Conservation (phyloP, 2,329 filamentous ascomycete species). For the Claviceps monticola region DNA sequence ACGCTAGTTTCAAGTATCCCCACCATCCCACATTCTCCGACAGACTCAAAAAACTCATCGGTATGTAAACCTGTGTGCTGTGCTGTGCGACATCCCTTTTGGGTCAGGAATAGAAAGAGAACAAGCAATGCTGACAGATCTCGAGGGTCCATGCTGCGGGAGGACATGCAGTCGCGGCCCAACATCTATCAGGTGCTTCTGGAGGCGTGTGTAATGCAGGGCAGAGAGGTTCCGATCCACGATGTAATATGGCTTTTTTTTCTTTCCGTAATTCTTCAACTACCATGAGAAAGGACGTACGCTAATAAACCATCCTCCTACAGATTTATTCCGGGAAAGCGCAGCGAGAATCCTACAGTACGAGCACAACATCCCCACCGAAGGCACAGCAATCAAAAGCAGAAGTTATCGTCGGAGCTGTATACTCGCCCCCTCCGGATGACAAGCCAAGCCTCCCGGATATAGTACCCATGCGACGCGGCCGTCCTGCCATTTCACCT, state of each 20-base stretch:
- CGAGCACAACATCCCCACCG: conserved; percentile 18
- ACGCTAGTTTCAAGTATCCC: conserved; percentile 87
- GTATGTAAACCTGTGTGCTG: conserved; percentile 28
- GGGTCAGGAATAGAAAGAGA: background rate
- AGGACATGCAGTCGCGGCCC: conserved; percentile 63
- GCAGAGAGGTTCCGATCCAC: conserved; percentile 71
- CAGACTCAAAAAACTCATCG: conserved; percentile 76
- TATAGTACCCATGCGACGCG: conserved; percentile 86
- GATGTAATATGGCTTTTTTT: conserved; percentile 48
- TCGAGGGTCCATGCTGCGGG: conserved; percentile 75
- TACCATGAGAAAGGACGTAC: background rate
- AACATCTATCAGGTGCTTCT: conserved; percentile 90
- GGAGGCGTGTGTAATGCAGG: conserved; percentile 81
- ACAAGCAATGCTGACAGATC: background rate
- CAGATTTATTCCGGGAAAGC: conserved; percentile 61
- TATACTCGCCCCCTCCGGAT: conserved; percentile 62
- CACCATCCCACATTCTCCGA: conserved; percentile 82
- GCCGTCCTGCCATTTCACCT: conserved; percentile 40
- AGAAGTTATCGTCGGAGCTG: conserved; percentile 58
- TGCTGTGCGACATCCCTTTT: background rate
- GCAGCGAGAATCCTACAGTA: conserved; percentile 44
- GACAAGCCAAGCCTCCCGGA: conserved; percentile 67
- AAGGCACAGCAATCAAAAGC: conserved; percentile 41
- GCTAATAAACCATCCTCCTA: conserved; percentile 3
- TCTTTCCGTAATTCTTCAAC: background rate